Evolutionary conservation across 352 stramenopile genomes (phyloP).

Genomic region (Pythium dissimile): DNA sequence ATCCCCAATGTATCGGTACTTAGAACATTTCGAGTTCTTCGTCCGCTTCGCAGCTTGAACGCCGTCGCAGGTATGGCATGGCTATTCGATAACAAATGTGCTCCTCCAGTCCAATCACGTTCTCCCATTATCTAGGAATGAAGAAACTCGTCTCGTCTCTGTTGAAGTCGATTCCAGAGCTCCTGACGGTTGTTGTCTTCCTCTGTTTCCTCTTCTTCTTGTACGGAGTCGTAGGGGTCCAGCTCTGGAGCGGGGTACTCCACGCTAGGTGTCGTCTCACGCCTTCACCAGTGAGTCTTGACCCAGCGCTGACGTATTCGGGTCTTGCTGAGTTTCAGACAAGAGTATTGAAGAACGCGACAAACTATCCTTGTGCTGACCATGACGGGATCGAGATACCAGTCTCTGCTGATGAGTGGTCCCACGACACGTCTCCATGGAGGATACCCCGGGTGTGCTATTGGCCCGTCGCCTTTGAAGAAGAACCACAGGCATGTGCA

Average conservation of each 20-base stretch:
- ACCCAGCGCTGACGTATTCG: constrained; percentile 28
- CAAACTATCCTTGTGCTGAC: constrained; percentile 33
- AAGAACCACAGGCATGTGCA: constrained; percentile 50
- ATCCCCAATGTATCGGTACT: constrained; percentile 39
- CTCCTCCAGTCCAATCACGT: too few relatives aligned
- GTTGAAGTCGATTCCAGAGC: constrained; percentile 41
- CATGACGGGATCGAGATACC: constrained; percentile 31
- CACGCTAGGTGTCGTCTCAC: constrained; percentile 69
- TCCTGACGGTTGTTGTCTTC: constrained; percentile 48
- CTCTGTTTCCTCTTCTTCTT: constrained; percentile 54
- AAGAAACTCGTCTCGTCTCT: constrained; percentile 64
- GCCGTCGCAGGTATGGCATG: constrained; percentile 33
- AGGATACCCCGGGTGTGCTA: constrained; percentile 73
- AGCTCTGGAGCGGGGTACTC: constrained; percentile 73
- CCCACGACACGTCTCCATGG: constrained; percentile 50
- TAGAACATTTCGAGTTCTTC: constrained; percentile 34
- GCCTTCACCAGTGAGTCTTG: constrained; percentile 53
- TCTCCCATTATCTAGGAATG: too few relatives aligned
- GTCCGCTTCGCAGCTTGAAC: constrained; percentile 46
- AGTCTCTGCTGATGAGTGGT: constrained; percentile 31
- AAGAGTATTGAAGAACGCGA: constrained; percentile 32
- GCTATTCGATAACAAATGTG: too few relatives aligned
- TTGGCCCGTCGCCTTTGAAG: constrained; percentile 88
- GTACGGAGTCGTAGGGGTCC: constrained; percentile 75
- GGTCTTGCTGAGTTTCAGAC: constrained; percentile 32